Evolutionary conservation across 1,284 basidiomycete genomes (phyloP).

Genomic region (Ganoderma multipileum): DNA sequence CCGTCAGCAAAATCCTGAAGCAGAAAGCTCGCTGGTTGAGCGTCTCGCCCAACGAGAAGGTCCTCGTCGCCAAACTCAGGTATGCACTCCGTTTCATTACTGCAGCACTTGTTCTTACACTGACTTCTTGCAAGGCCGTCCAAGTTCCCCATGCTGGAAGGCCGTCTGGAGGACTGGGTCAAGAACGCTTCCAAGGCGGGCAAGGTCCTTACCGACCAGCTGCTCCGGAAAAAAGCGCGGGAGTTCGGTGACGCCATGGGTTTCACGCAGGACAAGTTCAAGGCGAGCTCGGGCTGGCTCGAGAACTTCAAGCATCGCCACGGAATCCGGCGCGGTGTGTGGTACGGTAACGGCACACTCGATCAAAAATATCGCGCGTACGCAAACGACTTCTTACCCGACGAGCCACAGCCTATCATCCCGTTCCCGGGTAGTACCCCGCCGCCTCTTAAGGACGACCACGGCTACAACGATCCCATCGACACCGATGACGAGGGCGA

Average conservation of each 20-base stretch:
- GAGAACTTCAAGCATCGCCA: conserved; percentile 90
- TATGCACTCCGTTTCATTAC: conserved; percentile 40
- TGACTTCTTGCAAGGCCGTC: conserved; percentile 57
- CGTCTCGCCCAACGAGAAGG: conserved; percentile 62
- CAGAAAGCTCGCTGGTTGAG: conserved; percentile 83
- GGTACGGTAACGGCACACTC: conserved; percentile 45
- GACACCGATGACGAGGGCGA: conserved; percentile 17
- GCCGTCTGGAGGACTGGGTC: conserved; percentile 47
- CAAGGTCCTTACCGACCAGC: conserved; percentile 71
- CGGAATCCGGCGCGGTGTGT: conserved; percentile 72
- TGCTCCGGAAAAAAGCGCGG: conserved; percentile 76
- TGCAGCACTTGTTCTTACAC: neutral
- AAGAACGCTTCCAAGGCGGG: conserved; percentile 46
- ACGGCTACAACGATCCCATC: conserved; percentile 13
- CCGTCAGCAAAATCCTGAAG: conserved; percentile 93
- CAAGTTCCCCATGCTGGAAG: conserved; percentile 82
- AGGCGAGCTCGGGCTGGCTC: conserved; percentile 89
- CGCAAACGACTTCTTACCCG: conserved; percentile 20
- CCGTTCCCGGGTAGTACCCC: conserved; percentile 11
- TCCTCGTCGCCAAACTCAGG: conserved; percentile 72
- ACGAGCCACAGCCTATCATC: conserved; percentile 1
- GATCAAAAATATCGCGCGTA: conserved; percentile 20
- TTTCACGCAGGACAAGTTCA: conserved; percentile 79
- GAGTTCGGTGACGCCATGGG: conserved; percentile 66
- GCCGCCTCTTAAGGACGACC: conserved; percentile 5